Conservation (phyloP, 352 stramenopile species). For the Globisporangium splendens region DNA sequence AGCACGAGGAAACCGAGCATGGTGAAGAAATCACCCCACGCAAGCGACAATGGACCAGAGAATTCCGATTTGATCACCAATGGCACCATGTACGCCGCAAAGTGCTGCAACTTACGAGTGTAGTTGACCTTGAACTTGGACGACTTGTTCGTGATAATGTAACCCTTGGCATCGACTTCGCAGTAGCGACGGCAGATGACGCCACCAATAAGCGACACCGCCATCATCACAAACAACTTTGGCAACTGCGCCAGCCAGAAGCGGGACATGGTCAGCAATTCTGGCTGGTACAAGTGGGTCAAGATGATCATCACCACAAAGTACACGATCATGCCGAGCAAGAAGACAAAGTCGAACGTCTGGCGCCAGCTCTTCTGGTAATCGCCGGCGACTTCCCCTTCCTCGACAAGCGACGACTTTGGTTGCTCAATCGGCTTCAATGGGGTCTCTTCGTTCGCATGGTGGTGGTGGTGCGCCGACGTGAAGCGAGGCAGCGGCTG, state of each 20-base stretch:
- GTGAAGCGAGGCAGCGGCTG: constrained; percentile 29
- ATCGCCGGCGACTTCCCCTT: constrained; percentile 53
- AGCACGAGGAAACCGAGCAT: constrained; percentile 79
- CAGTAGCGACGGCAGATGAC: constrained; percentile 80
- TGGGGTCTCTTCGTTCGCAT: constrained; percentile 27
- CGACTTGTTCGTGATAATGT: constrained; percentile 85
- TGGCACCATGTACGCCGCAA: constrained; percentile 80
- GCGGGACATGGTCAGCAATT: constrained; percentile 27
- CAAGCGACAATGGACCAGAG: constrained; percentile 52
- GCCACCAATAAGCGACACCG: constrained; percentile 56
- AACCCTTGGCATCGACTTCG: constrained; percentile 73
- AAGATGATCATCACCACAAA: constrained; percentile 35
- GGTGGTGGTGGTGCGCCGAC: constrained; percentile 23
- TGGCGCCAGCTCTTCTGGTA: constrained; percentile 51
- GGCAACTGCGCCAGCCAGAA: constrained; percentile 54
- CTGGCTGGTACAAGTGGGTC: constrained; percentile 44
- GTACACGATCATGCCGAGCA: constrained; percentile 49
- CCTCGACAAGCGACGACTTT: constrained; percentile 49
- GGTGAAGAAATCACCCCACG: constrained; percentile 82
- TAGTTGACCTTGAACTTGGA: constrained; percentile 89
- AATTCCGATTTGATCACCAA: constrained; percentile 72
- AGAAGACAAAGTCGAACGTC: constrained; percentile 61
- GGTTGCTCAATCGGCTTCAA: constrained; percentile 26
- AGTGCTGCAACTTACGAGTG: constrained; percentile 82
- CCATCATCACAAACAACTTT: constrained; percentile 55